phyloP scores from a whole-genome alignment of 139 green algal genomes.

The Zygnema cylindricum region DNA sequence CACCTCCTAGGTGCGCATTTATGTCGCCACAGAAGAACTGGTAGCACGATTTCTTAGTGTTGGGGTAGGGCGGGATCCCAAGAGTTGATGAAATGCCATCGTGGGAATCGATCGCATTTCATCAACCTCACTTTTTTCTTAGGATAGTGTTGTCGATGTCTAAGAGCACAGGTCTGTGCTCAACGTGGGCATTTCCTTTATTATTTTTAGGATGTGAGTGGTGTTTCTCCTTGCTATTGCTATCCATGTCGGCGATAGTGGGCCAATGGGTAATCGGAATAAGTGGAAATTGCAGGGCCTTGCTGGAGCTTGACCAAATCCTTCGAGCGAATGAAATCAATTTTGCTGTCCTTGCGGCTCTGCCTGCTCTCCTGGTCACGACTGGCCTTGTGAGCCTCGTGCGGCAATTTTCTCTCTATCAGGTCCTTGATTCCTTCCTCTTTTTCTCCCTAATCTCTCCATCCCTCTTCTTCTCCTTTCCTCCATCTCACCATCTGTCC shows the following conservation, averaged over 20 bases:
- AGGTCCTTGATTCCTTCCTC: conserved; percentile 32
- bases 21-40: neutral
- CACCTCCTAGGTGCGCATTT: neutral
- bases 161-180: too few species aligned
- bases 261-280: too few species aligned
- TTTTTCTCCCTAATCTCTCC: neutral
- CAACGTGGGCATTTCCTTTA: too few species aligned
- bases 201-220: too few species aligned
- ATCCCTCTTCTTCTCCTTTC: conserved; percentile 15
- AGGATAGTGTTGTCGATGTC: too few species aligned
- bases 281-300: conserved; percentile 81
- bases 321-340: conserved; percentile 87
- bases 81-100: too few species aligned
- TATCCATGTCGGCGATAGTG: too few species aligned
- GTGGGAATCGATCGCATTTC: neutral
- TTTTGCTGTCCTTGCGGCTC: conserved; percentile 73
- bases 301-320: conserved; percentile 95
- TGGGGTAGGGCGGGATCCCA: too few species aligned
- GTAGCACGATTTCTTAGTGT: too few species aligned
- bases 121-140: neutral
- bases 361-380: conserved; percentile 75
- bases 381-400: conserved; percentile 50
- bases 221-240: too few species aligned
- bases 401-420: conserved; percentile 21
- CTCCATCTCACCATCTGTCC: neutral